Conservation (phyloP, 164 flowering plant genomes). For the Macadamia tetraphylla region DNA sequence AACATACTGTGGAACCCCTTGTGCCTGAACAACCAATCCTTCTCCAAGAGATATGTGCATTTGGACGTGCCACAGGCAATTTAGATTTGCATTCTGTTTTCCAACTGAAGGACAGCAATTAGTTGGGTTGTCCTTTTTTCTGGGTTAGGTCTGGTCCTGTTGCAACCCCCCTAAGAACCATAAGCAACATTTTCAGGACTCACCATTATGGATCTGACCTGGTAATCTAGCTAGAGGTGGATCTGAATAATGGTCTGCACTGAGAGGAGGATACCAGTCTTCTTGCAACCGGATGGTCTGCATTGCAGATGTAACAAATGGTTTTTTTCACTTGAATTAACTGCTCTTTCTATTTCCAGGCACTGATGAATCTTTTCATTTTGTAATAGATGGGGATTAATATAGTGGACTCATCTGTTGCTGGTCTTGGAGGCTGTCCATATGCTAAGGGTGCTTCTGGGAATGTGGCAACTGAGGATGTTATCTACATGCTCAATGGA, state of each 20-base stretch:
- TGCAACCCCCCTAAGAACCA: background rate
- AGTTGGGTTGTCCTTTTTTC: background rate
- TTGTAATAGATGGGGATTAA: conserved; percentile 86
- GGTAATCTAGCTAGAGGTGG: too few species aligned
- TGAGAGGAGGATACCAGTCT: background rate
- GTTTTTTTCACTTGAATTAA: background rate
- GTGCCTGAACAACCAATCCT: too few species aligned
- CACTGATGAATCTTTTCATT: background rate
- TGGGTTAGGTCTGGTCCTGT: background rate
- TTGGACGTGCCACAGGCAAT: background rate
- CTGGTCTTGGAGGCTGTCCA: conserved; percentile 99
- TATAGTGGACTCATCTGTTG: conserved; percentile 73
- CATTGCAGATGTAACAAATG: background rate
- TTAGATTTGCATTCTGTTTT: background rate
- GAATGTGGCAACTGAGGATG: conserved; percentile 97
- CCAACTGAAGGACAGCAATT: background rate
- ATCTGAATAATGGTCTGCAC: background rate
- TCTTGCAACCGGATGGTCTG: background rate
- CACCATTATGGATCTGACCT: background rate
- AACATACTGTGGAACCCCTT: too few species aligned
- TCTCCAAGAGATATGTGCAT: too few species aligned
- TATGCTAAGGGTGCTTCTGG: conserved; percentile 99
- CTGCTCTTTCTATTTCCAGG: background rate
- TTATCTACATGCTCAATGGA: conserved; percentile 90
- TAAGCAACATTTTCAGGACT: too few species aligned